Evolutionary conservation across 139 green algal genomes (phyloP).

Genomic region (Chlamydomonas sphaeroides): DNA sequence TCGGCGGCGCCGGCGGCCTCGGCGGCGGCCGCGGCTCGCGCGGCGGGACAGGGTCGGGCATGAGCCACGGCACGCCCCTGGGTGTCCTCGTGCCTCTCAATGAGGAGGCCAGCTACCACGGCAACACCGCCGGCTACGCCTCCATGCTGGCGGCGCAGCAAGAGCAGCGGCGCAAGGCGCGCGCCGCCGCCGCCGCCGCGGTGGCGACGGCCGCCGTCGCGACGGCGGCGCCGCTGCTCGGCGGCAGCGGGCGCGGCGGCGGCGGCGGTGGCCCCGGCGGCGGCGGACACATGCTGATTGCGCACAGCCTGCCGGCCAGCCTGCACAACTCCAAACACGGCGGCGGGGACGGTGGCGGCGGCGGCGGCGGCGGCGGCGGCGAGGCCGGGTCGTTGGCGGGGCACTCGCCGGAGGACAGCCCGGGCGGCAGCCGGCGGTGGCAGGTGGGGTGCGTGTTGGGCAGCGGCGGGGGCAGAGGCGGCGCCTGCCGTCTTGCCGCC

Average conservation of each 20-base stretch:
- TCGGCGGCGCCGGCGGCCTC: neutral
- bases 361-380: neutral
- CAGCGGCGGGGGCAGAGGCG: no score
- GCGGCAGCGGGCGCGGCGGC: no score
- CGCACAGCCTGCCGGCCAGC: slow-evolving; percentile 5
- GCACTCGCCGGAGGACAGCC: neutral
- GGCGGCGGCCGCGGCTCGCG: no score
- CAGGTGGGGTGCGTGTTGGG: no score
- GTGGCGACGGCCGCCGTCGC: neutral
- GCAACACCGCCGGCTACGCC: slow-evolving; percentile 28
- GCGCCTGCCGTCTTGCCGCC: no score
- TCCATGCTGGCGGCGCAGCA: slow-evolving; percentile 23
- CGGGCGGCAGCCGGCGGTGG: neutral
- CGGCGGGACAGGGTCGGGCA: neutral
- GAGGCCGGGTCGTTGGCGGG: no score
- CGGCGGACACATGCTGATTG: neutral
- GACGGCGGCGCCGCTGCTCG: neutral
- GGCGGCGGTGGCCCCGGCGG: no score
- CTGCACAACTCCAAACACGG: neutral
- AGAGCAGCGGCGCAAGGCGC: neutral
- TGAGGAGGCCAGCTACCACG: slow-evolving; percentile 38
- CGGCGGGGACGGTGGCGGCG: neutral
- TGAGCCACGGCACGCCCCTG: no score
- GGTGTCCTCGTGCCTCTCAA: slow-evolving; percentile 14
- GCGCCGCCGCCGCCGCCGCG: neutral